Base-by-base conservation (phyloP, 2,329 filamentous ascomycete species). In the Neonectria hederae region DNA sequence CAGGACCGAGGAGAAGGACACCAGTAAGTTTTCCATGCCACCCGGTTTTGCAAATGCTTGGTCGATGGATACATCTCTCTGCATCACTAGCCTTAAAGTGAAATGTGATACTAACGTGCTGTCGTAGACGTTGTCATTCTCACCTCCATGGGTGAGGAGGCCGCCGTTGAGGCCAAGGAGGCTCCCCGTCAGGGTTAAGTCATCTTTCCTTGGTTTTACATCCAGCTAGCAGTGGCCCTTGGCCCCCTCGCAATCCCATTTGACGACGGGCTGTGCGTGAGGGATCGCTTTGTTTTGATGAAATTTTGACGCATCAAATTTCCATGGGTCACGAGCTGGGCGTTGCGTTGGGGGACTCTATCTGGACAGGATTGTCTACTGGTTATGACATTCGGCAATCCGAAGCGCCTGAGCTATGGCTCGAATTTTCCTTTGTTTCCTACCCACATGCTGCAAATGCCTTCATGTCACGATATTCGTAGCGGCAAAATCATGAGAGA, bases 141-240 rank as follows among this genome's bases (percentile, higher is more conserved):
- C 80, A 92, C 93, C 76, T 90, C 96, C 80, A 99, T 99, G 96
- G 92, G 92, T 79, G 95, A 99, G 86, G 92, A 98, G 88, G 84
- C 87, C 76, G 92, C 90, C 78, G 91, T 97, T 80, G 94, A 97
- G 80, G 92, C 90, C 84, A 98, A 98, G 90, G 94, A 97, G 85
- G 93, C 92, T 82, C 90, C 92, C 81, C 74, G 74, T 66, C 68
- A 72, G 65, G 61, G 65, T 62, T 78, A 76, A 76, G 68, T 54
- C 45, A 62, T 51, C 56, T 66, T 56, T 60, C 55, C 61, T 64
- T 59, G 63, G 48, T 62, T 66, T 60, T 66, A 66, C 71, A 70
- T 67, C 67, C 71, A 57, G 62, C 66, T 65, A 69, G 63, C 59
- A 65, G 65, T 70, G 74, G 70, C 67, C 69, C 70, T 62, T 75